Conservation (phyloP, 169 alveolate genomes). For the Plasmodium gallinaceum region DNA sequence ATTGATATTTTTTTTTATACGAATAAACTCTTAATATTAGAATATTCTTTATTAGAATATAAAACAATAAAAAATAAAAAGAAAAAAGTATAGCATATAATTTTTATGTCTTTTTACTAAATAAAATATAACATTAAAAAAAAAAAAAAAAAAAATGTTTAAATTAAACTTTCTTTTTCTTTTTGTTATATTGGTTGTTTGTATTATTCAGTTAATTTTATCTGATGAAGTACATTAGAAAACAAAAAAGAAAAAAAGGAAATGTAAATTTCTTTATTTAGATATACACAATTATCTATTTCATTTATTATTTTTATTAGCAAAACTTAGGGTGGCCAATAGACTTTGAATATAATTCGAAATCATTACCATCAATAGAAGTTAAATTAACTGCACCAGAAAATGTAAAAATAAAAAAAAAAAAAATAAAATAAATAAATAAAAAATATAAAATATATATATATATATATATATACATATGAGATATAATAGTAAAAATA, state of each 20-base stretch:
- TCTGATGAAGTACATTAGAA: constrained; percentile 56
- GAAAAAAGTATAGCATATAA: background rate
- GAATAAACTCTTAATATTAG: no score
- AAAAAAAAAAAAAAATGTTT: constrained; percentile 43
- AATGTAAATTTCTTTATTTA: background rate
- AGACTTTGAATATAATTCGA: constrained; percentile 76
- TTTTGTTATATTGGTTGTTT: constrained; percentile 46
- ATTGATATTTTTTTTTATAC: background rate
- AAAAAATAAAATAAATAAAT: background rate
- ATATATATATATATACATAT: background rate
- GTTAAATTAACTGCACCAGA: constrained; percentile 86
- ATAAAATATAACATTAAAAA: background rate
- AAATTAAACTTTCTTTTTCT: constrained; percentile 32
- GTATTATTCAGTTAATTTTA: constrained; percentile 13
- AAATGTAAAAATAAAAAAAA: constrained; percentile 77
- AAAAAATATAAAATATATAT: background rate
- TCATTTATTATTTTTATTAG: constrained; percentile 10
- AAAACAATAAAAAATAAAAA: background rate
- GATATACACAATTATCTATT: background rate
- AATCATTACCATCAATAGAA: constrained; percentile 86
- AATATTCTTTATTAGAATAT: no score
- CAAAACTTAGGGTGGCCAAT: constrained; percentile 52
- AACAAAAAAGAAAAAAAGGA: background rate
- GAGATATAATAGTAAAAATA: background rate
- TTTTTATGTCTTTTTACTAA: background rate